A percentile compares a stretch with the other conserved stretches of the same genome.
Conservation (phyloP, 768 basidiomycete species). For the Strobilomyces dryophilus region DNA sequence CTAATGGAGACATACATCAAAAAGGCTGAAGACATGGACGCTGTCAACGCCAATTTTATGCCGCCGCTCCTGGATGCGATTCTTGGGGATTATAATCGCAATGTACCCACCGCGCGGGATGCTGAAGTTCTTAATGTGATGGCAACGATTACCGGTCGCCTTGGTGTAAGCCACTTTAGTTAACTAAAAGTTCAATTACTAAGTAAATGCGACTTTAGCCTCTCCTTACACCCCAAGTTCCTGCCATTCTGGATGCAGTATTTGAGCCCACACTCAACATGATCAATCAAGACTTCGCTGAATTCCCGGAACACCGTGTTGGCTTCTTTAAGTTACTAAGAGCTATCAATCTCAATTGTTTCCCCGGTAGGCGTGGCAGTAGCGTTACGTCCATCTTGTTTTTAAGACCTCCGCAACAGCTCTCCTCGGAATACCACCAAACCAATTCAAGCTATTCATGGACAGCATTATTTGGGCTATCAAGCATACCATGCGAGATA, state of each 20-base stretch:
- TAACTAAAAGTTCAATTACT: not conserved
- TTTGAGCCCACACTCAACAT: conserved; percentile 96
- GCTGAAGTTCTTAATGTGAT: conserved; percentile 97
- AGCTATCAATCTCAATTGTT: conserved; percentile 89
- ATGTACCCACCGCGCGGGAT: conserved; percentile 89
- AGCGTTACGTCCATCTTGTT: not conserved
- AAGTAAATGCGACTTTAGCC: conserved; percentile 41
- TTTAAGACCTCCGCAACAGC: conserved; percentile 35
- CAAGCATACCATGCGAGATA: conserved; percentile 99
- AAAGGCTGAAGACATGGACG: conserved; percentile 94
- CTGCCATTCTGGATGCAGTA: conserved; percentile 92
- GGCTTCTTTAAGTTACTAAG: conserved; percentile 96
- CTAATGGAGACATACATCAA: conserved; percentile 97
- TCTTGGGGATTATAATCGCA: conserved; percentile 94
- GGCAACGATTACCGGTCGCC: conserved; percentile 85
- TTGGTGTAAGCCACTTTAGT: conserved; percentile 62
- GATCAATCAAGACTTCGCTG: conserved; percentile 99
- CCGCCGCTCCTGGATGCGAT: conserved; percentile 95
- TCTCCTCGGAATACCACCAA: conserved; percentile 78
- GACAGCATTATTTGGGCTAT: conserved; percentile 99
- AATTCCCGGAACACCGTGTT: conserved; percentile 95
- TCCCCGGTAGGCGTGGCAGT: conserved; percentile 70
- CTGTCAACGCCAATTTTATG: conserved; percentile 88
- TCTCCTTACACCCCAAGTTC: conserved; percentile 88
- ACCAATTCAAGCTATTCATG: conserved; percentile 96